phyloP scores from a whole-genome alignment of 2,329 filamentous ascomycete genomes.

The Ophiostoma sp. region DNA sequence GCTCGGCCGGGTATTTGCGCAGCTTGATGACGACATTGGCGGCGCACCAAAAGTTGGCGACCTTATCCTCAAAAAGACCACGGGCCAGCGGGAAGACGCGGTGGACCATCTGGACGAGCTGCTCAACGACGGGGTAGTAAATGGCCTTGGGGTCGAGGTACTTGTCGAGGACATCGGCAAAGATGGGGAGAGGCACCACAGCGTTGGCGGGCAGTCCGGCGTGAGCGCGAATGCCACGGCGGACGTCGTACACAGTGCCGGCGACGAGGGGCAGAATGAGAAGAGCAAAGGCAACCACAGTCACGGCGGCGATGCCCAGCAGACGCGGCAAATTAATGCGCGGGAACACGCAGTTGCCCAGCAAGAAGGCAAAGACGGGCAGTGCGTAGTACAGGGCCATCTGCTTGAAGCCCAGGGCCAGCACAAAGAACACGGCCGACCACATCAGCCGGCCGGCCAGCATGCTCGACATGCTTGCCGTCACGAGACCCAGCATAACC shows the following conservation, averaged over 20 bases:
- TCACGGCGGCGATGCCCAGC: constrained; percentile 72
- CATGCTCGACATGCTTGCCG: constrained; percentile 86
- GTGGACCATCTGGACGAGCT: constrained; percentile 80
- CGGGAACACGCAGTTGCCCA: constrained; percentile 83
- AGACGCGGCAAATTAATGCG: constrained; percentile 67
- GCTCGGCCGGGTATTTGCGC: constrained; percentile 65
- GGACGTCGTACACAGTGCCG: constrained; percentile 68
- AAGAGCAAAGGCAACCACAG: constrained; percentile 69
- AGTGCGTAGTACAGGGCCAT: constrained; percentile 99
- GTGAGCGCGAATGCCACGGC: constrained; percentile 60
- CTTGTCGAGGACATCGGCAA: constrained; percentile 54
- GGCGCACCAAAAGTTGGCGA: constrained; percentile 97
- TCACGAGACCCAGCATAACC: constrained; percentile 90
- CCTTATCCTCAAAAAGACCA: constrained; percentile 98
- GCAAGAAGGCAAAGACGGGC: constrained; percentile 84
- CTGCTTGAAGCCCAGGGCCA: constrained; percentile 94
- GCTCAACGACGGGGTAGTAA: constrained; percentile 74
- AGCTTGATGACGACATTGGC: constrained; percentile 89
- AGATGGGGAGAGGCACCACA: constrained; percentile 63
- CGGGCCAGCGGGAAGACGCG: constrained; percentile 94
- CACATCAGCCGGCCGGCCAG: constrained; percentile 81
- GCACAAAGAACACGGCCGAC: constrained; percentile 91
- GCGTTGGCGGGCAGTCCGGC: constrained; percentile 59
- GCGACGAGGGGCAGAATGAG: constrained; percentile 74
- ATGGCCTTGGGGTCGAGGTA: constrained; percentile 63